Evolutionary conservation across 805 yeast genomes (phyloP).

Genomic region (Sugiyamaella qingdaonensis): DNA sequence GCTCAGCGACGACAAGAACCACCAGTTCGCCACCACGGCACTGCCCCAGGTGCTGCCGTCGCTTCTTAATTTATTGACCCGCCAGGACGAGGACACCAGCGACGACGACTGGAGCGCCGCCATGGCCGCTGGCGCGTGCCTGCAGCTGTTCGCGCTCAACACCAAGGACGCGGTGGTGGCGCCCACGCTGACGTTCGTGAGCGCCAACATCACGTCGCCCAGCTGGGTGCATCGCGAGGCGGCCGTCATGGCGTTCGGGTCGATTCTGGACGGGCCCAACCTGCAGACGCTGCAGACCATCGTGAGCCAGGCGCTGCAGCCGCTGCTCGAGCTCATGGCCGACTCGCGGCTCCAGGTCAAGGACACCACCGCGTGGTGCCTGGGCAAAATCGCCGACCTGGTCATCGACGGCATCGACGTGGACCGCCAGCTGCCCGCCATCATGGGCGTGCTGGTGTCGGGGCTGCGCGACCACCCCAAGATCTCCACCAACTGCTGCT

Average conservation of each 20-base stretch:
- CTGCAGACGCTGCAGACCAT: slow-evolving; percentile 60
- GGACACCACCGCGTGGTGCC: slow-evolving; percentile 98
- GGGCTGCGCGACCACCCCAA: slow-evolving; percentile 93
- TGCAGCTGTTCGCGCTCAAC: slow-evolving; percentile 88
- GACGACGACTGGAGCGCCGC: slow-evolving; percentile 94
- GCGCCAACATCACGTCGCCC: slow-evolving; percentile 54
- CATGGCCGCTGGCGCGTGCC: slow-evolving; percentile 98
- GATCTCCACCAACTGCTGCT: slow-evolving; percentile 94
- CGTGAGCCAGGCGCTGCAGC: slow-evolving; percentile 76
- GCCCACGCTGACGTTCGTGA: slow-evolving; percentile 82
- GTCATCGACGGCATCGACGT: slow-evolving; percentile 72
- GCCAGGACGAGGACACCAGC: slow-evolving; percentile 89
- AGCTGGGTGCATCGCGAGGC: slow-evolving; percentile 93
- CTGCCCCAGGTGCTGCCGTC: slow-evolving; percentile 84
- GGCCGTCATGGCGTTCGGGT: slow-evolving; percentile 98
- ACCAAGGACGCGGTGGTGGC: slow-evolving; percentile 83
- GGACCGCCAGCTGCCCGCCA: slow-evolving; percentile 59
- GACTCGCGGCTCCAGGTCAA: slow-evolving; percentile 82
- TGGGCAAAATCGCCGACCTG: slow-evolving; percentile 91
- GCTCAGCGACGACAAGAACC: slow-evolving; percentile 52
- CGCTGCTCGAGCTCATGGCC: slow-evolving; percentile 67
- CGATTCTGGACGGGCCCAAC: slow-evolving; percentile 92
- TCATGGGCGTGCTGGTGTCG: slow-evolving; percentile 64
- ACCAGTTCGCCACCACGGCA: slow-evolving; percentile 82
- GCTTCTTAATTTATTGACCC: slow-evolving; percentile 67